Evolutionary conservation across 306 rosid species (phyloP).

Genomic region (Sphenostylis stenocarpa): DNA sequence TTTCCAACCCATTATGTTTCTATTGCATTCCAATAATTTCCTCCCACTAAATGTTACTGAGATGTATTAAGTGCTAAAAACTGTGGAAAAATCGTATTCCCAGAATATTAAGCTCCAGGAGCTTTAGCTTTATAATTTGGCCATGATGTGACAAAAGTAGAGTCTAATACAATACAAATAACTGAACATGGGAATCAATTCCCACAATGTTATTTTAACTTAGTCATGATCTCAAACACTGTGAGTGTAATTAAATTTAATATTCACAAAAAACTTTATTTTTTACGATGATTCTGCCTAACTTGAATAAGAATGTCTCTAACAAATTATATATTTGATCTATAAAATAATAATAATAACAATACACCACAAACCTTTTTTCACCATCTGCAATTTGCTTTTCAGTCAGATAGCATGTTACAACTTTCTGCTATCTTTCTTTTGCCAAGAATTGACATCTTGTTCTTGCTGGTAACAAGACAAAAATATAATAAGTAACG

Average conservation of each 20-base stretch:
- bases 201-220: background rate
- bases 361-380: constrained; percentile 15
- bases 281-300: background rate
- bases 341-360: too few species aligned
- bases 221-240: too few species aligned
- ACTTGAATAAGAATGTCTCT: background rate
- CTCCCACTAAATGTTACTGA: background rate
- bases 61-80: background rate
- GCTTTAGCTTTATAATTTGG: background rate
- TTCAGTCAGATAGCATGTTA: constrained; percentile 31
- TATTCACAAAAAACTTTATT: too few species aligned
- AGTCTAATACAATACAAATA: background rate
- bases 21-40: background rate
- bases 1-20: background rate
- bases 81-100: constrained; percentile 26
- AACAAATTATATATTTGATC: background rate
- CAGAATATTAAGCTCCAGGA: background rate
- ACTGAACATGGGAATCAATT: background rate
- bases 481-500: constrained; percentile 4
- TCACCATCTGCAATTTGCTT: constrained; percentile 18
- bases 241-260: too few species aligned
- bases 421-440: constrained; percentile 10
- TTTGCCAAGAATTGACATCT: constrained; percentile 45
- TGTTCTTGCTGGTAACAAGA: constrained; percentile 36
- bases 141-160: background rate